Evolutionary conservation across 2,329 filamentous ascomycete genomes (phyloP).

Genomic region (Diplodia scrobiculata): DNA sequence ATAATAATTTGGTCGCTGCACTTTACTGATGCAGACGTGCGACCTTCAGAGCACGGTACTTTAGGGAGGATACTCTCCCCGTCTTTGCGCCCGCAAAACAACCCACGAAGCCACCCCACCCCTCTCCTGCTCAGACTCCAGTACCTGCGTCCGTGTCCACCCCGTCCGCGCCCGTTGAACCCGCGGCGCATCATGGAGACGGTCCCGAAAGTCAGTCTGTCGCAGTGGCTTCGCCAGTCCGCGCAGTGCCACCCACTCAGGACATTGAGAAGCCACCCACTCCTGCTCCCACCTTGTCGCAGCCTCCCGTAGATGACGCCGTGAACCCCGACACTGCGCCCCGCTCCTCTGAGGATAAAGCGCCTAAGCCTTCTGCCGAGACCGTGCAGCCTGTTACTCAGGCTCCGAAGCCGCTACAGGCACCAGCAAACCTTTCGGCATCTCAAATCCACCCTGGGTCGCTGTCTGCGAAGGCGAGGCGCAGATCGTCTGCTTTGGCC

Average conservation of each 20-base stretch:
- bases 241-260: slow-evolving; percentile 15
- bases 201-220: not conserved
- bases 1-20: slow-evolving; percentile 30
- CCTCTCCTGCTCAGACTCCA: slow-evolving; percentile 33
- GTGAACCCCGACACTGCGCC: slow-evolving; percentile 23
- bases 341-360: slow-evolving; percentile 33
- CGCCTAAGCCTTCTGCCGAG: slow-evolving; percentile 30
- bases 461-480: slow-evolving; percentile 35
- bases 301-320: slow-evolving; percentile 29
- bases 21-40: slow-evolving; percentile 33
- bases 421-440: not conserved
- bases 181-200: slow-evolving; percentile 16
- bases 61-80: slow-evolving; percentile 49
- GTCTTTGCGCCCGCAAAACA: slow-evolving; percentile 34
- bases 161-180: slow-evolving; percentile 34
- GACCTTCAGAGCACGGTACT: slow-evolving; percentile 56
- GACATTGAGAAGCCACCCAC: slow-evolving; percentile 32
- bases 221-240: not conserved
- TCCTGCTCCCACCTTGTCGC: slow-evolving; percentile 30
- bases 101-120: slow-evolving; percentile 36
- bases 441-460: slow-evolving; percentile 31
- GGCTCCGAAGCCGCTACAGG: slow-evolving; percentile 1
- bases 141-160: slow-evolving; percentile 40
- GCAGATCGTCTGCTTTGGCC: slow-evolving; percentile 37
- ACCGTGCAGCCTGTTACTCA: not conserved